These are phyloP conservation scores for Populus simonii DNA, from an alignment of 345 rosid species.

Conservation along the genomic window DNA sequence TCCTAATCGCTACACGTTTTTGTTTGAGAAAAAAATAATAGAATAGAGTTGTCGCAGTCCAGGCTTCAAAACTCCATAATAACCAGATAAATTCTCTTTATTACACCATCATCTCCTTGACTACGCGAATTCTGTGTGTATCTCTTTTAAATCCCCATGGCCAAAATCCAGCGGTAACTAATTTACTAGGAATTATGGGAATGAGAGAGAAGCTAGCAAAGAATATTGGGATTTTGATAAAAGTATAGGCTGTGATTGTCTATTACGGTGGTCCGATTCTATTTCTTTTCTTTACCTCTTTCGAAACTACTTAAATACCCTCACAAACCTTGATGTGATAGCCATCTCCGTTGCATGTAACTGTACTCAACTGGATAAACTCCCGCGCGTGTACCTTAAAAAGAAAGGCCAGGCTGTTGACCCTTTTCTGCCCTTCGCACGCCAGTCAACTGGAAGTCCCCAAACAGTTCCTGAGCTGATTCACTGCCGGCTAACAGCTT, in stretches of 20 bases:
- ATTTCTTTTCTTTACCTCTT: constrained; percentile 12
- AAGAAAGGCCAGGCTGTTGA: constrained; percentile 4
- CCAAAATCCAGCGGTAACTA: background rate
- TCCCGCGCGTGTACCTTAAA: background rate
- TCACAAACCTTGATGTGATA: constrained; percentile 2
- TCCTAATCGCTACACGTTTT: background rate
- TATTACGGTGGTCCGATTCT: constrained; percentile 13
- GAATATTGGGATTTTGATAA: background rate
- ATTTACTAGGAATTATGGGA: background rate
- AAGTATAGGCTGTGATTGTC: background rate
- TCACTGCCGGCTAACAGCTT: background rate
- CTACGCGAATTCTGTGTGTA: background rate
- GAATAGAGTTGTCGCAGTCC: constrained; percentile 18
- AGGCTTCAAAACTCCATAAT: background rate
- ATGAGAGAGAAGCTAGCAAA: background rate
- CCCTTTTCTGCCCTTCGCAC: constrained; percentile 10
- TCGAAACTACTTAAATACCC: background rate
- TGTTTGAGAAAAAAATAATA: background rate
- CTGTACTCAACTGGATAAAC: constrained; percentile 15
- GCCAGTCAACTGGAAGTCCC: background rate
- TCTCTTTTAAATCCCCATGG: background rate
- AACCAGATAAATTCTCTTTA: constrained; percentile 5
- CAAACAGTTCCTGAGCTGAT: background rate
- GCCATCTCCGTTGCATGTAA: constrained; percentile 12
- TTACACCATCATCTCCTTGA: background rate